Base-by-base conservation (phyloP, 139 green algal species). In the Volvox africanus region DNA sequence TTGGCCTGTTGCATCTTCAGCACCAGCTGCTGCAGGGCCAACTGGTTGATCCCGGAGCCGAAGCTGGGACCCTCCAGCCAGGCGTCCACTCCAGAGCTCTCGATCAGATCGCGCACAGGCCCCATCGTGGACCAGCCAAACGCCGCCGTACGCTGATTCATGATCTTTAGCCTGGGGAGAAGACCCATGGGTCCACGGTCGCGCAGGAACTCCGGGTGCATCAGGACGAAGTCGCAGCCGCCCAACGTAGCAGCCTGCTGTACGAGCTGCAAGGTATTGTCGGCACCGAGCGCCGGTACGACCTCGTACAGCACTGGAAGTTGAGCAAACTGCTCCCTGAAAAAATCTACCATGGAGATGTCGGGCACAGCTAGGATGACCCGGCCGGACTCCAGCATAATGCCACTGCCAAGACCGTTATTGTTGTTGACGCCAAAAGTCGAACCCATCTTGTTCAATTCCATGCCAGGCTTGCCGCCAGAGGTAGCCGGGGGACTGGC, bases 171-270 rank as follows among this genome's bases (percentile, higher is more conserved):
- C 24, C 86, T 71, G 20, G 32, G 50, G 28, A 89, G 37, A 44
- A 93, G 87, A 69, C 92, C 86, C 19, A 50, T 36, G 13, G 89
- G 89, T 44, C 26, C 50, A 21, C 24, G 21, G 86, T 95, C 89
- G 16, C 89, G 87, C 73, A 96, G 88, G 80, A 94, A 94, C 87
- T 96, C 94, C 37, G 94, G 94, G 78, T 94, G 89, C 61, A 95
- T 32, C 16, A 96, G 89, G 30, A 95, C 92, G 65, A 91, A 94
- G 88, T 96, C 94, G 44, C 89, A 87, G 69, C 92, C 94, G 26
- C 94, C 94, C 75, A 94, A 77, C 28, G 44, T n/a, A 33, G 77
- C 24, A 0, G 89, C 94, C 92, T 96, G 94, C 88, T 92, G 89
- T 35, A 91, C 91, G 65, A 95, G 86, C 81, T 86, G 50, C 36